Evolutionary conservation across 2,329 filamentous ascomycete species (phyloP).

Genomic region (Blastomyces percursus): DNA sequence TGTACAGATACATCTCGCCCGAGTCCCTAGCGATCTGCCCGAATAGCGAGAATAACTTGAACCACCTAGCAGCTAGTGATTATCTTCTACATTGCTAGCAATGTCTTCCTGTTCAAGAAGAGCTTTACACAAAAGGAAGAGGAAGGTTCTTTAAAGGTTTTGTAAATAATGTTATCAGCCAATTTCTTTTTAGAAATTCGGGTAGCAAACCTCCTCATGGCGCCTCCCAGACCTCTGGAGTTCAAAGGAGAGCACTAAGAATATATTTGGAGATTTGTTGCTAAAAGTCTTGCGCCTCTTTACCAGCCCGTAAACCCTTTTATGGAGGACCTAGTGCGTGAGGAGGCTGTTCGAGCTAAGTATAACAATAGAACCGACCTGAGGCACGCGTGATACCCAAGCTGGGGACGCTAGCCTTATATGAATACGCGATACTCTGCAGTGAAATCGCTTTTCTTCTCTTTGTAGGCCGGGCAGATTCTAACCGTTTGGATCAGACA

Average conservation of each 20-base stretch:
- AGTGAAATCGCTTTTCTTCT: neutral
- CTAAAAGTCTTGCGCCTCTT: neutral
- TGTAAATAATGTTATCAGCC: neutral
- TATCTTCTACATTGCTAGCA: neutral
- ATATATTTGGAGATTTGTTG: neutral
- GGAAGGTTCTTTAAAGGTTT: neutral
- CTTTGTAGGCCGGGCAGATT: neutral
- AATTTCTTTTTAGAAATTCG: neutral
- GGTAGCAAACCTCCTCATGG: neutral
- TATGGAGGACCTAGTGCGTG: neutral
- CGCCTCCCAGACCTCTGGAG: neutral
- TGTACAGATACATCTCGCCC: neutral
- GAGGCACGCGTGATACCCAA: neutral
- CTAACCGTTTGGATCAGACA: neutral
- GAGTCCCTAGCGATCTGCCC: neutral
- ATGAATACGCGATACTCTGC: neutral
- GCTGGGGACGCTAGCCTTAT: neutral
- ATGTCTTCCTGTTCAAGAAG: neutral
- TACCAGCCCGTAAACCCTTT: neutral
- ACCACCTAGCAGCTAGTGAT: neutral
- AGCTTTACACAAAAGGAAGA: neutral
- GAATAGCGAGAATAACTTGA: neutral
- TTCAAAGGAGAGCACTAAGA: neutral
- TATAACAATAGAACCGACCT: neutral
- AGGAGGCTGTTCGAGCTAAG: neutral